Base-by-base conservation (phyloP, 805 yeast species). In the Blastobotrys muscicola region DNA sequence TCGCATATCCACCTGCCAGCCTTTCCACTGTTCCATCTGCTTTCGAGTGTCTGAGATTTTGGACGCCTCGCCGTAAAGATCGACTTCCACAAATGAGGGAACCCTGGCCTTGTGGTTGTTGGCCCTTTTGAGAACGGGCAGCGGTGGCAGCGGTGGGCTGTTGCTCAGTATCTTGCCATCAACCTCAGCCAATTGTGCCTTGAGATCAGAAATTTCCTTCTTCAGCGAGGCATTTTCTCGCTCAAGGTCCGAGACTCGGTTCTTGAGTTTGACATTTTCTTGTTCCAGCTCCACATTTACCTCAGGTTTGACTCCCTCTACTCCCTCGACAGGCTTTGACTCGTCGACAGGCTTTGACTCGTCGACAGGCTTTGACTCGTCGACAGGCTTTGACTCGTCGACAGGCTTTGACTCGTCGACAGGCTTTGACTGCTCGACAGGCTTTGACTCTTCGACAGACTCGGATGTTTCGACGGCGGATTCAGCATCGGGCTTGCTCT, bases 1-100 rank as follows among this genome's bases (percentile, higher is more conserved):
- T 20, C 85, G 72, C 94, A 89, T 84, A 56, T 89, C 95, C 2
- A 86, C 73, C 56, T 82, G 85, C 87, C 89, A 89, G 39, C 76
- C 78, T 50, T 78, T 79, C 94, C 94, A 89, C 50, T 76, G 77
- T 57, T 71, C 68, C 50, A 89, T 62, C 37, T 73, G 69, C 43
- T 77, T 80, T 8, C 53, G 45, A 30, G 52, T 50, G 16, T 50
- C 52, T 49, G 72, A 68, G 50, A 76, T 70, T 52, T 76, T 78
- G 9, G 72, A 71, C 5, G 76, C 73, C 48, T 74, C 75, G 29
- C 72, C 56, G 42, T 69, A 68, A 16, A 63, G 50, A 29, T 62
- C 67, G 12, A 62, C 61, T 39, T 57, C 65, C 10, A 56, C 60
- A 38, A 55, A 58, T 29, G 63, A 59, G 7, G 64, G 39, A 5